Evolutionary conservation across 768 basidiomycete species (phyloP).

Genomic region (Naematelia encephala): DNA sequence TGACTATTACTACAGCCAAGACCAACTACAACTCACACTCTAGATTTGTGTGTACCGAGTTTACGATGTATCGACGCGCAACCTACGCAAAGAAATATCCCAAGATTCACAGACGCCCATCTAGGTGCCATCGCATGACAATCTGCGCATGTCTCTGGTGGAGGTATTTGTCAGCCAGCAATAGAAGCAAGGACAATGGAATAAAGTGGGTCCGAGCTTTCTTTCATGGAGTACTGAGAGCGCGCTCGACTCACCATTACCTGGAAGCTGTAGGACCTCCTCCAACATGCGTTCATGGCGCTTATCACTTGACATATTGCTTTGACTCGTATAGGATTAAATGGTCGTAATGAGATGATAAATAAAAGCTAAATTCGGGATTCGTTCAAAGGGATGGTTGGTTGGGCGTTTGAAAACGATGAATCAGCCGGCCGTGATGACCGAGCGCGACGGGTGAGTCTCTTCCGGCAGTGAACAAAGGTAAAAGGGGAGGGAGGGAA

Average conservation of each 20-base stretch:
- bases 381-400: neutral
- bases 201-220: too few species aligned
- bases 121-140: slow-evolving; percentile 77
- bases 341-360: too few species aligned
- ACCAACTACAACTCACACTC: slow-evolving; percentile 63
- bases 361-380: too few species aligned
- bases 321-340: neutral
- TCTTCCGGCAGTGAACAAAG: neutral
- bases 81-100: slow-evolving; percentile 64
- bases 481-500: too few species aligned
- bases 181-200: too few species aligned
- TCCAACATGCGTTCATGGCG: slow-evolving; percentile 54
- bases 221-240: too few species aligned
- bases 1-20: too few species aligned
- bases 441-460: neutral
- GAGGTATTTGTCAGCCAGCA: slow-evolving; percentile 8
- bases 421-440: neutral
- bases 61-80: slow-evolving; percentile 93
- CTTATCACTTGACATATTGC: slow-evolving; percentile 16
- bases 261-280: slow-evolving; percentile 68
- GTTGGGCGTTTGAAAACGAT: neutral
- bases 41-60: slow-evolving; percentile 87
- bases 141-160: slow-evolving; percentile 80
- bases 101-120: slow-evolving; percentile 86
- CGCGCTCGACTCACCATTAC: slow-evolving; percentile 76